These are phyloP conservation scores for Bruguiera sexangula DNA, from an alignment of 345 rosid genomes.

Conservation along the genomic window DNA sequence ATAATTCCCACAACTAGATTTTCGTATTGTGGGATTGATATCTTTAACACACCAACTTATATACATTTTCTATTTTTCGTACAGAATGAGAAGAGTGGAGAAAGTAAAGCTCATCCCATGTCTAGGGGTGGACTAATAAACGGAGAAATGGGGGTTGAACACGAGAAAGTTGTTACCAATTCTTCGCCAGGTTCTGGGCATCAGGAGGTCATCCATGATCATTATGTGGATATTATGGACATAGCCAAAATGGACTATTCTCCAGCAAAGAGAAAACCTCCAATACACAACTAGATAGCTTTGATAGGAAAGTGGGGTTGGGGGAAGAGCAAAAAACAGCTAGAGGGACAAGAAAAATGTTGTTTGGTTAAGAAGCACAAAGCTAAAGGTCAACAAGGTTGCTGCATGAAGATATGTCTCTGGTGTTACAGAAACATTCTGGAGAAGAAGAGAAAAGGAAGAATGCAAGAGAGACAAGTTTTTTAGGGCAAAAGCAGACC, in stretches of 20 bases:
- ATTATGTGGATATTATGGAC: conserved; percentile 26
- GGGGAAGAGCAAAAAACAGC: not conserved
- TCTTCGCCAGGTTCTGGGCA: conserved; percentile 16
- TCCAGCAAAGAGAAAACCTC: conserved; percentile 55
- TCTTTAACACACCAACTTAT: not conserved
- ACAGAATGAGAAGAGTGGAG: conserved; percentile 28
- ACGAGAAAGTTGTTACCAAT: conserved; percentile 13
- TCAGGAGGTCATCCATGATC: conserved; percentile 14
- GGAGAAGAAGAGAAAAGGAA: too few species aligned
- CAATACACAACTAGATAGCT: conserved; percentile 42
- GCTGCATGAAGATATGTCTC: too few species aligned
- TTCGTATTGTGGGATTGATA: not conserved
- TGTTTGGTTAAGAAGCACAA: not conserved
- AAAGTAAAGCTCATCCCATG: conserved; percentile 12
- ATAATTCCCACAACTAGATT: not conserved
- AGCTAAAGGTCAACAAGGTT: not conserved
- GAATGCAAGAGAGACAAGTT: too few species aligned
- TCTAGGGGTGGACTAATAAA: conserved; percentile 2
- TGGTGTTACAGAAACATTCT: too few species aligned
- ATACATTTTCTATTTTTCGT: not conserved
- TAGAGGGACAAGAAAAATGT: not conserved
- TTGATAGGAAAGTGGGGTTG: not conserved
- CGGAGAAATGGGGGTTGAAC: not conserved
- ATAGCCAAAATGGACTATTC: conserved; percentile 51
- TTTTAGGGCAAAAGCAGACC: too few species aligned